Evolutionary conservation across 208 protist species (phyloP).

Genomic region (Leptomonas pyrrhocoris): DNA sequence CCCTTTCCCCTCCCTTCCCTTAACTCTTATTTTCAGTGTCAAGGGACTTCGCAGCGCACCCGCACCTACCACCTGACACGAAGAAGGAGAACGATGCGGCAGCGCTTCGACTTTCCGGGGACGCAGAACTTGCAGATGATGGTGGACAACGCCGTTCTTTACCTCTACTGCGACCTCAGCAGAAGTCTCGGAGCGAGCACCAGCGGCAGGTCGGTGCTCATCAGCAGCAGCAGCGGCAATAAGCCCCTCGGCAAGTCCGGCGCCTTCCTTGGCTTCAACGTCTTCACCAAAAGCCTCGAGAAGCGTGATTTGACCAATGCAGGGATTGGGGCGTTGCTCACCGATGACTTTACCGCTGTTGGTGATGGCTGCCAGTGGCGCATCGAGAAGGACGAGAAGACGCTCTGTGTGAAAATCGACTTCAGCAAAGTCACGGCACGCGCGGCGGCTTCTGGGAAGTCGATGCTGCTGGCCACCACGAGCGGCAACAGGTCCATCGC

Average conservation of each 20-base stretch:
- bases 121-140: conserved; percentile 63
- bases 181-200: conserved; percentile 61
- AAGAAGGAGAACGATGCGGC: conserved; percentile 2
- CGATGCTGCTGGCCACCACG: conserved; percentile 67
- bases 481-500: conserved; percentile 74
- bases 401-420: conserved; percentile 70
- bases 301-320: conserved; percentile 36
- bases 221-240: conserved; percentile 79
- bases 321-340: conserved; percentile 33
- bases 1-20: too few species aligned
- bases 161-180: conserved; percentile 66
- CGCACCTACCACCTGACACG: neutral
- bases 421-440: conserved; percentile 48
- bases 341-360: conserved; percentile 39
- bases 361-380: conserved; percentile 61
- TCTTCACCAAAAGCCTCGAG: conserved; percentile 67
- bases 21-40: too few species aligned
- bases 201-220: conserved; percentile 69
- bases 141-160: conserved; percentile 41
- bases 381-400: conserved; percentile 46
- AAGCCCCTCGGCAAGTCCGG: conserved; percentile 75
- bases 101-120: conserved; percentile 28
- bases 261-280: conserved; percentile 74
- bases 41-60: too few species aligned
- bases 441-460: conserved; percentile 63